These are phyloP conservation scores for Solanum chacoense DNA, from an alignment of 305 asterid genomes.

Conservation along the genomic window DNA sequence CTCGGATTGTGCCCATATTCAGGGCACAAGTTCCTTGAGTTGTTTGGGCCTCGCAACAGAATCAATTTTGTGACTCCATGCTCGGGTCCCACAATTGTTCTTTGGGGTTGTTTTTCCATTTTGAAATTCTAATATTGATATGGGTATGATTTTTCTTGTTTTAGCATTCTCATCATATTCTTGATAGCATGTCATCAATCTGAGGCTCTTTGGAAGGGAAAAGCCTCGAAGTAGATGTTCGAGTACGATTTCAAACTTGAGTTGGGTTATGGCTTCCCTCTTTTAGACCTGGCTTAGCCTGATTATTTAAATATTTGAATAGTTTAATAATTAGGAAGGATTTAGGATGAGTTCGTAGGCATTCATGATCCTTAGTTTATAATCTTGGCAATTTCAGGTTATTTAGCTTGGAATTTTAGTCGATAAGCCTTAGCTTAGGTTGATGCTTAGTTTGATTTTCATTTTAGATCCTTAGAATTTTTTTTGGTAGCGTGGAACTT, in stretches of 20 bases:
- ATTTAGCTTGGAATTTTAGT: no score
- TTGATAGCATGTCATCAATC: not conserved
- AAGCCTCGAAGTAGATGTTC: not conserved
- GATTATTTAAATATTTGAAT: no score
- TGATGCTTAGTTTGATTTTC: no score
- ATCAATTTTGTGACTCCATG: not conserved
- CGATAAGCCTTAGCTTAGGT: not conserved
- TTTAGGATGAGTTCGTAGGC: not conserved
- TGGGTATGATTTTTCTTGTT: not conserved
- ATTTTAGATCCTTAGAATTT: no score
- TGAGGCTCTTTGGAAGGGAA: not conserved
- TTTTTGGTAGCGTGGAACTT: not conserved
- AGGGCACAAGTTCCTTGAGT: not conserved
- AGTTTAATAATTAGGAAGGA: not conserved
- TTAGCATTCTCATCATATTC: not conserved
- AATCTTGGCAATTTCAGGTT: no score
- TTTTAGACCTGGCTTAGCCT: not conserved
- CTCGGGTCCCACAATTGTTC: not conserved
- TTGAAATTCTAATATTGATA: not conserved
- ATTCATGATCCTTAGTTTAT: not conserved
- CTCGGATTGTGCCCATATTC: not conserved
- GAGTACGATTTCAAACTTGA: not conserved
- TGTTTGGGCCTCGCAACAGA: not conserved
- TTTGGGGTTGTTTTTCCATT: not conserved
- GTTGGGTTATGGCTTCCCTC: not conserved